These are phyloP conservation scores for Neckera pumila DNA, from an alignment of 225 moss, liverwort and hornwort species.

Conservation along the genomic window DNA sequence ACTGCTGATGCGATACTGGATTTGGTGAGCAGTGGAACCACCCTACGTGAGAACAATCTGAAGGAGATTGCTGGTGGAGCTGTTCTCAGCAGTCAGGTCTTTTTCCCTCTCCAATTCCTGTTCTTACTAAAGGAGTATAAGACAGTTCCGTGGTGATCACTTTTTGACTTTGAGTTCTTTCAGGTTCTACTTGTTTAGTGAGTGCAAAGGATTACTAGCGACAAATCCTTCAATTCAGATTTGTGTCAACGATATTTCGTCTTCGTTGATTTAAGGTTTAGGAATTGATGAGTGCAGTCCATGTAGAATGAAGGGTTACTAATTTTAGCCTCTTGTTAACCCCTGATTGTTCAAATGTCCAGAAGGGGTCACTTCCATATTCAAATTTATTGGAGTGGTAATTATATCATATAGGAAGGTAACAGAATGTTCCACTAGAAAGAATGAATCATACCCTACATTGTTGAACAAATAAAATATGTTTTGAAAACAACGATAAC, in stretches of 20 bases:
- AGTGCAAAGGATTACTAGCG: not conserved
- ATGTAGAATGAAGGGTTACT: not conserved
- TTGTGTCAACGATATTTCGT: not conserved
- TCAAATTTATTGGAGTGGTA: no score
- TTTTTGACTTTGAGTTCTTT: not conserved
- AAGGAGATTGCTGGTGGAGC: slow-evolving; percentile 73
- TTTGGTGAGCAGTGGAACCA: slow-evolving; percentile 96
- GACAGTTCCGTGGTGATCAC: not conserved
- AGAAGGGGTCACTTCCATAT: not conserved
- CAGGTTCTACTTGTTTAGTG: not conserved
- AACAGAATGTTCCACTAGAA: not conserved
- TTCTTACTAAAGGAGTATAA: not conserved
- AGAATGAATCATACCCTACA: not conserved
- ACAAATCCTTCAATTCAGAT: not conserved
- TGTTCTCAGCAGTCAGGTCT: slow-evolving; percentile 76
- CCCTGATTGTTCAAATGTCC: not conserved
- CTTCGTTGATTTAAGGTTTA: not conserved
- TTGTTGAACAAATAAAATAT: not conserved
- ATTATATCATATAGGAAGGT: not conserved
- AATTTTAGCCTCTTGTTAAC: not conserved
- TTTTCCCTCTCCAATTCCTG: not conserved
- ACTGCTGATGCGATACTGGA: slow-evolving; percentile 96
- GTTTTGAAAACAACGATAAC: not conserved
- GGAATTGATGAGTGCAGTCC: not conserved
- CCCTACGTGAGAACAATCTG: slow-evolving; percentile 89